Conservation (phyloP, 108 stramenopile species). For the Hondaea fermentalgiana region DNA sequence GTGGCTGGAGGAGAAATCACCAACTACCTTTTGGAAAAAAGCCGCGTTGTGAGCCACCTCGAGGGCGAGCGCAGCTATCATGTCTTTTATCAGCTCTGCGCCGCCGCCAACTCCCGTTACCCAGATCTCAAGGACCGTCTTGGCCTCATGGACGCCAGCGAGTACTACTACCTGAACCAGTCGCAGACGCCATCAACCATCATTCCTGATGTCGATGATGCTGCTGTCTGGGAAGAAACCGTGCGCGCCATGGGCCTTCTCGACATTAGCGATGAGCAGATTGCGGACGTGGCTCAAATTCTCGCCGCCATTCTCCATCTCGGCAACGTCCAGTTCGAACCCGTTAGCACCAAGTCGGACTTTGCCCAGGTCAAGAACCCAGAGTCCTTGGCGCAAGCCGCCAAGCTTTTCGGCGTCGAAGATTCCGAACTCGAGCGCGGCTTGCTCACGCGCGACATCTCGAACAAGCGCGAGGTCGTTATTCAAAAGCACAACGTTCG, state of each 20-base stretch:
- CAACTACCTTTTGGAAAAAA: conserved; percentile 58
- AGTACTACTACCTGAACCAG: conserved; percentile 45
- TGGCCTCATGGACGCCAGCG: conserved; percentile 35
- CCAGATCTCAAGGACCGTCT: conserved; percentile 27
- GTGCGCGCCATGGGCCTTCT: conserved; percentile 27
- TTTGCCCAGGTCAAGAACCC: conserved; percentile 44
- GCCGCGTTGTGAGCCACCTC: conserved; percentile 43
- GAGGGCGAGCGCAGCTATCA: conserved; percentile 56
- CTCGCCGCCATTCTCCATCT: conserved; percentile 36
- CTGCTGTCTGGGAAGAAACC: conserved; percentile 39
- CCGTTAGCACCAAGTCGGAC: conserved; percentile 28
- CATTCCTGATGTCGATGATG: conserved; percentile 35
- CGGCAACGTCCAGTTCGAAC: conserved; percentile 59
- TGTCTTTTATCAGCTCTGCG: conserved; percentile 80
- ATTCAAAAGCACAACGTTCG: conserved; percentile 23
- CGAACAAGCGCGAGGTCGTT: conserved; percentile 24
- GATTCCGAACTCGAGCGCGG: conserved; percentile 34
- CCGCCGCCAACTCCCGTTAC: conserved; percentile 46
- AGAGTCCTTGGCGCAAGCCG: conserved; percentile 52
- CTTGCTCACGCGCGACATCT: conserved; percentile 63
- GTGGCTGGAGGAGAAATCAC: conserved; percentile 30
- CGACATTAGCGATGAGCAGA: conserved; percentile 22
- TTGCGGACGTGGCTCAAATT: not conserved
- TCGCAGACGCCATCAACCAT: conserved; percentile 25
- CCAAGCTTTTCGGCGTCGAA: conserved; percentile 35